A percentile compares a stretch with the other conserved stretches of the same genome.
These are phyloP conservation scores for Rhodotorula sp. DNA, from an alignment of 1,284 basidiomycete species.

Conservation along the genomic window DNA sequence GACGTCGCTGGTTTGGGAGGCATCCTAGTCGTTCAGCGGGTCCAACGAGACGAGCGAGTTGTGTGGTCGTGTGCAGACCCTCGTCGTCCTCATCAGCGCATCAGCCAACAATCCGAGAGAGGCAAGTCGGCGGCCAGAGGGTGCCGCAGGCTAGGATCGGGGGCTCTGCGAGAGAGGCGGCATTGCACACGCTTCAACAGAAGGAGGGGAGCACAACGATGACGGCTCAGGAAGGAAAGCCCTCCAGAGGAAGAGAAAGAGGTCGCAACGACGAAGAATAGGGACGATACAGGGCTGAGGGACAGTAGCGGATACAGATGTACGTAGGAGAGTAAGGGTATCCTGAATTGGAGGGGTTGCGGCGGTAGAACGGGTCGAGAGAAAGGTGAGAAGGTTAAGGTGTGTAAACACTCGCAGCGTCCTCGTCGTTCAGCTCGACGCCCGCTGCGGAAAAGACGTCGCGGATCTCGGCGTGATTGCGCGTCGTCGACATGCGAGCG, in stretches of 20 bases:
- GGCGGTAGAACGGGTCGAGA: not conserved
- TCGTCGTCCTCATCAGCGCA: too few species aligned
- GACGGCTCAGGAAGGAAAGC: not conserved
- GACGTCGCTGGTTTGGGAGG: not conserved
- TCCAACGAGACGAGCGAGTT: too few species aligned
- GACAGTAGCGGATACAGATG: not conserved
- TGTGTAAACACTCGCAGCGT: constrained; percentile 22
- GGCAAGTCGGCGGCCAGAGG: too few species aligned
- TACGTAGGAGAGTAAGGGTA: not conserved
- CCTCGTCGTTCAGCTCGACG: constrained; percentile 26
- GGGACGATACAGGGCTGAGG: not conserved
- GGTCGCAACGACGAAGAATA: too few species aligned
- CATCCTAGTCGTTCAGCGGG: not conserved
- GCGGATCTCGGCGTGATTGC: constrained; percentile 33
- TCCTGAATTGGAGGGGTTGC: not conserved
- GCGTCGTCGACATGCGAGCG: constrained; percentile 36
- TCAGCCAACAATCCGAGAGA: too few species aligned
- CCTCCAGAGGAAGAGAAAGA: not conserved
- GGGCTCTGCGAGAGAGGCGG: too few species aligned
- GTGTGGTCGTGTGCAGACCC: too few species aligned
- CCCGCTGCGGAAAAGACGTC: constrained; percentile 37
- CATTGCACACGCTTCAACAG: too few species aligned
- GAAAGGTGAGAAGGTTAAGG: not conserved
- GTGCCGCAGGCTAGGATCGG: too few species aligned
- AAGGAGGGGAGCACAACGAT: too few species aligned